These are phyloP conservation scores for Kodamaea arcana DNA, from an alignment of 1,139 yeast species.

Conservation along the genomic window DNA sequence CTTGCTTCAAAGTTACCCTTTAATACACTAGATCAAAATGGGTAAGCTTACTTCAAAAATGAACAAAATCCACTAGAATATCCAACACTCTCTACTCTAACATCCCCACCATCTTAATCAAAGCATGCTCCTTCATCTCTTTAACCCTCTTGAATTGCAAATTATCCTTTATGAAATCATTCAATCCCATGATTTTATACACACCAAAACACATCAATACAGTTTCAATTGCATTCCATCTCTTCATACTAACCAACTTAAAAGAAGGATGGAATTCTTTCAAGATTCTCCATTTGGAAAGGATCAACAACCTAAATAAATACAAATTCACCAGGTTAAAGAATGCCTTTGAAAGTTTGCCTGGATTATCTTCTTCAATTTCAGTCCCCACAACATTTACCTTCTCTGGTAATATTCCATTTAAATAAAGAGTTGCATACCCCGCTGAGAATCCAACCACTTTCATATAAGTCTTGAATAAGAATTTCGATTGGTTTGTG, in stretches of 20 bases:
- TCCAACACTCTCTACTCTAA: too few species aligned
- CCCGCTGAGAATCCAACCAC: constrained; percentile 35
- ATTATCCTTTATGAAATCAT: constrained; percentile 24
- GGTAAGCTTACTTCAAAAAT: too few species aligned
- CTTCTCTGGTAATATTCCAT: constrained; percentile 18
- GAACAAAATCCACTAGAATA: too few species aligned
- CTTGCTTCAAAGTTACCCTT: too few species aligned
- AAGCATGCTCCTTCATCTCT: constrained; percentile 4
- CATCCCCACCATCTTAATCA: constrained; percentile 5
- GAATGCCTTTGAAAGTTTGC: constrained; percentile 25
- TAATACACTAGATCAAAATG: too few species aligned
- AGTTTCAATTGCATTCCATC: constrained; percentile 37
- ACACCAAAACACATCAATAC: constrained; percentile 35
- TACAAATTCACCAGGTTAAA: constrained; percentile 32
- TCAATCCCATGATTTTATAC: constrained; percentile 38
- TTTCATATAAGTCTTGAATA: constrained; percentile 35
- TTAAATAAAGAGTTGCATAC: constrained; percentile 24
- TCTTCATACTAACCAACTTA: constrained; percentile 18
- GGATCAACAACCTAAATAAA: constrained; percentile 30
- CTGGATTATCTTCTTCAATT: constrained; percentile 16
- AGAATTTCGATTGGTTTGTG: constrained; percentile 21
- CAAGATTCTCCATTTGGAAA: constrained; percentile 42
- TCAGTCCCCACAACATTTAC: constrained; percentile 1
- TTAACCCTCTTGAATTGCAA: constrained; percentile 4
- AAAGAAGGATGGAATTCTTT: constrained; percentile 39